Percentiles rank a stretch among this genome's conserved stretches.
These are phyloP conservation scores for Chrysoporthe cubensis DNA, from an alignment of 2,329 filamentous ascomycete genomes.

Conservation along the genomic window DNA sequence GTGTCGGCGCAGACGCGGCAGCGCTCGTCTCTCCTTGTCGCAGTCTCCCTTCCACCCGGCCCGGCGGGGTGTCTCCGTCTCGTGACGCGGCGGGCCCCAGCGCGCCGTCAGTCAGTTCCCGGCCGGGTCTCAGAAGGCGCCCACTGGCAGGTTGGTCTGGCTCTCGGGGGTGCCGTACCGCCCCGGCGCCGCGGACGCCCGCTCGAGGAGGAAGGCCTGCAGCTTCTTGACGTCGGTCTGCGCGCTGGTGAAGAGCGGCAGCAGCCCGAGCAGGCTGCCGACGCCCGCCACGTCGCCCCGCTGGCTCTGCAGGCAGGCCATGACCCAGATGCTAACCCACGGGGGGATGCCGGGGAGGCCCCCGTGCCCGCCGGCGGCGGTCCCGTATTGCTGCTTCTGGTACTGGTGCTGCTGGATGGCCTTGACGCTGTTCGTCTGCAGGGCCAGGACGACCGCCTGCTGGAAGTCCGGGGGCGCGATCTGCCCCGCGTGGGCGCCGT, in stretches of 20 bases:
- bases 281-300: neutral
- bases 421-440: neutral
- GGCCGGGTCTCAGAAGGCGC: neutral
- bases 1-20: too few relatives aligned
- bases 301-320: slow-evolving; percentile 18
- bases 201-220: slow-evolving; percentile 13
- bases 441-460: neutral
- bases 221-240: slow-evolving; percentile 1
- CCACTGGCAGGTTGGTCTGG: neutral
- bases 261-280: slow-evolving; percentile 1
- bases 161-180: slow-evolving; percentile 8
- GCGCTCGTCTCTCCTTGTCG: neutral
- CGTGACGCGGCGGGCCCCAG: neutral
- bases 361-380: neutral
- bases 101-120: neutral
- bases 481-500: neutral
- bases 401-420: neutral
- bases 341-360: neutral
- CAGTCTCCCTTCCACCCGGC: neutral
- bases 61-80: neutral
- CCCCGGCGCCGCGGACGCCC: neutral
- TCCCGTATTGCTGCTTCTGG: neutral
- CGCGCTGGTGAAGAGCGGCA: neutral
- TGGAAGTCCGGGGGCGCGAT: neutral
- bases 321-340: slow-evolving; percentile 18